Evolutionary conservation across 2,329 filamentous ascomycete genomes (phyloP).

Genomic region (Harringtonia aguacate): DNA sequence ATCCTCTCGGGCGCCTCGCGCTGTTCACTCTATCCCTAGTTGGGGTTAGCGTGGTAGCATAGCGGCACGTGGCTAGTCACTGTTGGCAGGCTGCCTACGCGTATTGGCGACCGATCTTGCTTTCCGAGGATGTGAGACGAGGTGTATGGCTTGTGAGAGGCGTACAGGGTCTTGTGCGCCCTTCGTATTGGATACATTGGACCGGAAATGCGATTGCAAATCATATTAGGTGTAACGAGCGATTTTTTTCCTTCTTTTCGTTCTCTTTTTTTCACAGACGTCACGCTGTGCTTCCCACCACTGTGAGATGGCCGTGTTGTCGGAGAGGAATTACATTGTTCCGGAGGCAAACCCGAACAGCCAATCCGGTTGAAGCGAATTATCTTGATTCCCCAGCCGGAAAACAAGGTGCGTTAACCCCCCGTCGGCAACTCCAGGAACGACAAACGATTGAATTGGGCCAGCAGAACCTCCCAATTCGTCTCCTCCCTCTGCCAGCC

Average conservation of each 20-base stretch:
- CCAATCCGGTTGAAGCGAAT: constrained; percentile 11
- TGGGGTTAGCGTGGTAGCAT: neutral
- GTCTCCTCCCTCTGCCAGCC: neutral
- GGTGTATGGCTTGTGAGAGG: too few relatives aligned
- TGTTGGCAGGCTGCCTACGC: constrained; percentile 8
- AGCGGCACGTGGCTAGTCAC: constrained; percentile 13
- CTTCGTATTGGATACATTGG: too few relatives aligned
- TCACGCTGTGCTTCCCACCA: too few relatives aligned
- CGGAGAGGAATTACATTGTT: neutral
- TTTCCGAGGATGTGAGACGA: too few relatives aligned
- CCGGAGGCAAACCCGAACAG: neutral
- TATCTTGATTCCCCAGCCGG: constrained; percentile 8
- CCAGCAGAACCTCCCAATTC: neutral
- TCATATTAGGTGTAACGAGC: too few relatives aligned
- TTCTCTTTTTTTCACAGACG: too few relatives aligned
- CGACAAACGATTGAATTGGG: constrained; percentile 2
- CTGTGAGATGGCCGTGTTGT: neutral
- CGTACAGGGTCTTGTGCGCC: too few relatives aligned
- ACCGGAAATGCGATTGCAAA: too few relatives aligned
- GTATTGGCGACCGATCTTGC: too few relatives aligned
- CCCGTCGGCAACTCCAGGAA: constrained; percentile 2
- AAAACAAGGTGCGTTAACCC: constrained; percentile 3
- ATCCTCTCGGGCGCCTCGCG: neutral
- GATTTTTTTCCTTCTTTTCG: too few relatives aligned
- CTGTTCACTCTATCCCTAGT: neutral